These are phyloP conservation scores for Globisporangium alternatum DNA, from an alignment of 352 stramenopile genomes.

Conservation along the genomic window DNA sequence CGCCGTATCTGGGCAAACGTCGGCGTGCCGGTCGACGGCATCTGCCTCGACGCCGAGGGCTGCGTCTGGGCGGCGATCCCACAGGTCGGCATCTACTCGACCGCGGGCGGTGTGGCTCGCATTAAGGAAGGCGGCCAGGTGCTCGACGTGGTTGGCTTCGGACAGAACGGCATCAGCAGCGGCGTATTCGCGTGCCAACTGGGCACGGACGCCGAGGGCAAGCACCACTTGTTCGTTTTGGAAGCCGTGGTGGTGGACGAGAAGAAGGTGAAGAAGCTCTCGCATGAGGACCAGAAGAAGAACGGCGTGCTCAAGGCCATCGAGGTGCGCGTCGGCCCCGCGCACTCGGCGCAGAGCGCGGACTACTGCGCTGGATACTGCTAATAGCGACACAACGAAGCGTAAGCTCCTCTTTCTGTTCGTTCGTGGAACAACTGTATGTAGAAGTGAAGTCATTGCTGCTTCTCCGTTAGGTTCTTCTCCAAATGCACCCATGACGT, in stretches of 20 bases:
- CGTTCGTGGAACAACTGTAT: too few relatives aligned
- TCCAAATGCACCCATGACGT: too few relatives aligned
- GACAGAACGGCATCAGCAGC: slow-evolving; percentile 48
- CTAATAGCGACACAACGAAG: slow-evolving; percentile 13
- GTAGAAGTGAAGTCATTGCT: too few relatives aligned
- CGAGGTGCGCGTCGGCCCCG: slow-evolving; percentile 46
- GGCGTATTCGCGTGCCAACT: slow-evolving; percentile 62
- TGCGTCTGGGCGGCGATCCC: slow-evolving; percentile 61
- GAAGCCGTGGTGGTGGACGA: slow-evolving; percentile 44
- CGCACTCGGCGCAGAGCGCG: slow-evolving; percentile 28
- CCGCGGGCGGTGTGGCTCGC: slow-evolving; percentile 43
- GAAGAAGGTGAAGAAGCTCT: slow-evolving; percentile 36
- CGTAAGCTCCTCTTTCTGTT: too few relatives aligned
- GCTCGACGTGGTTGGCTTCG: slow-evolving; percentile 54
- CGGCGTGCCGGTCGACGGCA: slow-evolving; percentile 48
- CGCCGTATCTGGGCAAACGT: slow-evolving; percentile 52
- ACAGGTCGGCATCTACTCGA: slow-evolving; percentile 48
- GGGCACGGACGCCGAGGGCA: slow-evolving; percentile 42
- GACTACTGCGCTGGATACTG: slow-evolving; percentile 70
- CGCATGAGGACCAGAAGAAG: slow-evolving; percentile 26
- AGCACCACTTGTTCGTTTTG: slow-evolving; percentile 63
- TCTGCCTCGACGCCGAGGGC: slow-evolving; percentile 62
- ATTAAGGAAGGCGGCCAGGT: slow-evolving; percentile 56
- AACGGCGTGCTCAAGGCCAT: slow-evolving; percentile 49
- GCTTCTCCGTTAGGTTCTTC: too few relatives aligned